phyloP scores from a whole-genome alignment of 2,329 filamentous ascomycete genomes.

The Macrophomina tecta region DNA sequence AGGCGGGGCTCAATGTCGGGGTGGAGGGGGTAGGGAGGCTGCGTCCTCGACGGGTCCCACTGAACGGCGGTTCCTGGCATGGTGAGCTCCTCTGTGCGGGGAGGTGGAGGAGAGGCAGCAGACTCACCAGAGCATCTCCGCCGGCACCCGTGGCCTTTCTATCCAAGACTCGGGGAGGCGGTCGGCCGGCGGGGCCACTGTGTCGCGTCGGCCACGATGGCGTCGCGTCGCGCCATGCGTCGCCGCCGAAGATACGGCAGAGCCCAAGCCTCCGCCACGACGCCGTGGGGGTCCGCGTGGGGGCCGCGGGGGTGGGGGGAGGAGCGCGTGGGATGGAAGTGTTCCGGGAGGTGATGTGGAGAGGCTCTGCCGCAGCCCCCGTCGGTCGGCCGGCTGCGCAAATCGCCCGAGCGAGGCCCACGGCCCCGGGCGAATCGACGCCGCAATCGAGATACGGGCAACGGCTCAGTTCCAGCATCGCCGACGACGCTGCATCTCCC shows the following conservation, averaged over 20 bases:
- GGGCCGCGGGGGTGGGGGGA: slow-evolving; percentile 41
- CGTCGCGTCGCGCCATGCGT: background rate
- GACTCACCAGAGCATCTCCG: background rate
- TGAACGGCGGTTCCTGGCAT: background rate
- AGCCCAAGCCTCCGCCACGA: background rate
- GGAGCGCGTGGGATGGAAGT: slow-evolving; percentile 22
- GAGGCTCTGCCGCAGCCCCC: background rate
- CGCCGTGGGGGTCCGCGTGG: slow-evolving; percentile 31
- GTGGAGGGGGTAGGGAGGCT: slow-evolving; percentile 24
- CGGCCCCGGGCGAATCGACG: background rate
- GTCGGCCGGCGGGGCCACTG: background rate
- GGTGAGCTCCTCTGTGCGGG: background rate
- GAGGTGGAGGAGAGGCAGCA: background rate
- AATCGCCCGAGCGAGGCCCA: slow-evolving; percentile 6
- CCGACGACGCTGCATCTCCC: background rate
- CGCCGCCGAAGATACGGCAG: background rate
- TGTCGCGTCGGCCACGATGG: background rate
- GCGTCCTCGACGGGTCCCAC: slow-evolving; percentile 1
- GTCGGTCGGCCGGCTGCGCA: slow-evolving; percentile 6
- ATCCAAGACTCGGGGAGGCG: background rate
- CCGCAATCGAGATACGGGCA: slow-evolving; percentile 21
- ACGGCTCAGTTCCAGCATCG: slow-evolving; percentile 25
- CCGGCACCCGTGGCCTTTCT: background rate
- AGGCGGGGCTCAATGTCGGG: slow-evolving; percentile 37
- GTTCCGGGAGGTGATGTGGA: background rate